phyloP scores from a whole-genome alignment of 2,329 filamentous ascomycete genomes.

The Verticillium tricorpus region DNA sequence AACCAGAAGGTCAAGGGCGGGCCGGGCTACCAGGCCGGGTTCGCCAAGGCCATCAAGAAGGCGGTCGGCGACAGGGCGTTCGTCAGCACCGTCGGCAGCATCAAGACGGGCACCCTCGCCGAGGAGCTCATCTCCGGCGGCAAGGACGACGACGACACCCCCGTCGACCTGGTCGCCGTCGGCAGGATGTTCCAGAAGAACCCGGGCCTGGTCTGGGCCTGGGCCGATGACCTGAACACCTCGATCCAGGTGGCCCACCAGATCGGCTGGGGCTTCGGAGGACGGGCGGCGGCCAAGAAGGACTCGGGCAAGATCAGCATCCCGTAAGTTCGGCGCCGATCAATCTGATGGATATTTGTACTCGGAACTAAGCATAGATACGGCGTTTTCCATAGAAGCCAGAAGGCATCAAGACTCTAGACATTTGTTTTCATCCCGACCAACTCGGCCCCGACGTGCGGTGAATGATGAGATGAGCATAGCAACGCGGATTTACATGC shows the following conservation, averaged over 20 bases:
- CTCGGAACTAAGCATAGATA: background rate
- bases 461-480: too few species aligned
- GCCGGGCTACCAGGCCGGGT: conserved; percentile 66
- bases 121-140: conserved; percentile 39
- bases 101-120: conserved; percentile 38
- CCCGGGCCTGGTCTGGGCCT: conserved; percentile 50
- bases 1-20: conserved; percentile 52
- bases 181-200: conserved; percentile 56
- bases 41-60: conserved; percentile 67
- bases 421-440: background rate
- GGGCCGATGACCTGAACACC: conserved; percentile 48
- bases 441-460: too few species aligned
- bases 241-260: conserved; percentile 45
- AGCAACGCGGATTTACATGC: too few species aligned
- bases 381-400: background rate
- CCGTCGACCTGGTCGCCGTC: conserved; percentile 43
- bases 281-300: conserved; percentile 19
- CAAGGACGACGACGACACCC: conserved; percentile 26
- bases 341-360: background rate
- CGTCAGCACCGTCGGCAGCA: conserved; percentile 44
- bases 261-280: conserved; percentile 52
- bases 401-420: background rate
- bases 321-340: background rate
- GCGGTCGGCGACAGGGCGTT: conserved; percentile 57
- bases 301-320: background rate